These are phyloP conservation scores for Botrytis elliptica DNA, from an alignment of 2,329 filamentous ascomycete species.

Conservation along the genomic window DNA sequence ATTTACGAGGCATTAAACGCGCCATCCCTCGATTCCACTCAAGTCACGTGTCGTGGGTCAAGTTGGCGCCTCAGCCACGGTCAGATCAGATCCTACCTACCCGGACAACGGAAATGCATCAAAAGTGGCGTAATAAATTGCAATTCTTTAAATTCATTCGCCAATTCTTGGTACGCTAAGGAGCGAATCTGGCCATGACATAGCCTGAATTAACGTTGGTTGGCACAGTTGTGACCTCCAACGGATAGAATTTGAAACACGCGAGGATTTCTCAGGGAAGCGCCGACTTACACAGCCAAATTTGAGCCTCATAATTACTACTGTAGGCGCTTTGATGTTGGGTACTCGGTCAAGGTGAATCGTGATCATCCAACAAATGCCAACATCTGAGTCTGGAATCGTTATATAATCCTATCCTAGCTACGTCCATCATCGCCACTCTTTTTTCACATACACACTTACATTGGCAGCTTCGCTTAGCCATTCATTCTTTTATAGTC, in stretches of 20 bases:
- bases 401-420: not conserved
- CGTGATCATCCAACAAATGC: not conserved
- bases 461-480: not conserved
- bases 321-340: not conserved
- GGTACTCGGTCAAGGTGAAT: not conserved
- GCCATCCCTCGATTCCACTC: not conserved
- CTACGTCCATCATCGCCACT: not conserved
- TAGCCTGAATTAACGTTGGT: not conserved
- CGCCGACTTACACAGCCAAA: not conserved
- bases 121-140: not conserved
- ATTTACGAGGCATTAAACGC: not conserved
- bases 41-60: not conserved
- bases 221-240: not conserved
- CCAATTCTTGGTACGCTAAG: not conserved
- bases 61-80: slow-evolving; percentile 15
- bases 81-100: not conserved
- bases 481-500: not conserved
- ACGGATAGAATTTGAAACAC: not conserved
- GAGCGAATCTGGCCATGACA: too few species aligned
- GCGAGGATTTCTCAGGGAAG: not conserved
- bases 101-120: not conserved
- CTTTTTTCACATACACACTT: not conserved
- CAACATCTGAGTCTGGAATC: not conserved
- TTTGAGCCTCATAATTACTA: not conserved
- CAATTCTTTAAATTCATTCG: not conserved